These are phyloP conservation scores for Nannochloropsis salina DNA, from an alignment of 108 stramenopile genomes.

Conservation along the genomic window DNA sequence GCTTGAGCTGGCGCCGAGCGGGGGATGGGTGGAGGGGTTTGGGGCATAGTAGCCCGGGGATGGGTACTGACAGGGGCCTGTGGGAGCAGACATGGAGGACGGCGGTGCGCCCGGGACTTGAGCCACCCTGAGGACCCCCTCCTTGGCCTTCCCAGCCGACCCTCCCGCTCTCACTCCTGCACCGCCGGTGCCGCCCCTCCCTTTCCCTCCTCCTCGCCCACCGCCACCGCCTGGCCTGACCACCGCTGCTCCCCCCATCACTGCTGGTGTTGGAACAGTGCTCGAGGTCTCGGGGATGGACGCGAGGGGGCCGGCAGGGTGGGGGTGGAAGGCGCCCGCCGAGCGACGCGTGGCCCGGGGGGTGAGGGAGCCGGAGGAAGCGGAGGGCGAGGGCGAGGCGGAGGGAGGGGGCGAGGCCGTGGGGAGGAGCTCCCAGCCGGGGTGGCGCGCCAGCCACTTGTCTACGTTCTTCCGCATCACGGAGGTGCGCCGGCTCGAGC, in stretches of 20 bases:
- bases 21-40: too few species aligned
- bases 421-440: not conserved
- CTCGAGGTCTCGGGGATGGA: not conserved
- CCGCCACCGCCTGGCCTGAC: not conserved
- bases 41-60: too few species aligned
- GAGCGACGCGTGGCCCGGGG: not conserved
- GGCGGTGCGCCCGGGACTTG: too few species aligned
- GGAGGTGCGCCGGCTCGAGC: not conserved
- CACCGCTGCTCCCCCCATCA: constrained; percentile 11
- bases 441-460: not conserved
- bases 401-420: not conserved
- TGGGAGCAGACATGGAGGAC: too few species aligned
- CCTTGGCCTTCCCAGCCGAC: too few species aligned
- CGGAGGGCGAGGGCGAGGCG: not conserved
- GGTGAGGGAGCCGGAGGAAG: not conserved
- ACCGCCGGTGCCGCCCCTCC: not conserved
- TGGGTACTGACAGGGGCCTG: too few species aligned
- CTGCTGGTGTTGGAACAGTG: not conserved
- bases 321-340: not conserved
- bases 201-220: not conserved
- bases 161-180: not conserved
- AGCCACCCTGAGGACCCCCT: too few species aligned
- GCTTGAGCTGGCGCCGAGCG: too few species aligned
- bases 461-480: not conserved
- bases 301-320: not conserved